Evolutionary conservation across 228 moss, liverwort and hornwort genomes (phyloP).

Genomic region (Sphagnum magellanicum): DNA sequence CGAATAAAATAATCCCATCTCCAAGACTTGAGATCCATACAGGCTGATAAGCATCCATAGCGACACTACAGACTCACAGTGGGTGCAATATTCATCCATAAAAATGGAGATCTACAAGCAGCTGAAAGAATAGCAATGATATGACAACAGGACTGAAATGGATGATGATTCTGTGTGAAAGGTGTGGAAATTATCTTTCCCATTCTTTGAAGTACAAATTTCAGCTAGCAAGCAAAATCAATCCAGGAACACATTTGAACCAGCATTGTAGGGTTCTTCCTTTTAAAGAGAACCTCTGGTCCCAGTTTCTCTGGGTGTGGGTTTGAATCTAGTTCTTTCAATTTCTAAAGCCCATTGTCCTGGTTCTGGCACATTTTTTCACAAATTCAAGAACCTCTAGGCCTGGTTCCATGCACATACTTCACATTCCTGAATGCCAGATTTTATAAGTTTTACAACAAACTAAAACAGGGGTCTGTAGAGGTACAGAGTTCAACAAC

Average conservation of each 20-base stretch:
- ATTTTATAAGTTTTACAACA: no score
- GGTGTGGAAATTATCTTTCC: background rate
- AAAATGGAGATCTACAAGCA: conserved; percentile 15
- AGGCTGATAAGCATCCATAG: conserved; percentile 40
- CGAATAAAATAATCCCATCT: conserved; percentile 40
- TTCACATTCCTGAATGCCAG: no score
- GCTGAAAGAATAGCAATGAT: conserved; percentile 2
- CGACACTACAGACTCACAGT: conserved; percentile 17
- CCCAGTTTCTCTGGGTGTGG: no score
- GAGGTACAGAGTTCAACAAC: no score
- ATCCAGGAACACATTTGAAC: background rate
- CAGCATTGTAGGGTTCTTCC: no score
- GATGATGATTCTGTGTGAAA: background rate
- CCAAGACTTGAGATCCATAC: conserved; percentile 42
- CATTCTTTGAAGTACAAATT: conserved; percentile 9
- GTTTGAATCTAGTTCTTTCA: no score
- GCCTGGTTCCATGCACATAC: no score
- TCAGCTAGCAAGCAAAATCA: conserved; percentile 9
- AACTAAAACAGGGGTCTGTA: no score
- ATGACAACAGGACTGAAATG: background rate
- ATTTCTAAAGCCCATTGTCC: no score
- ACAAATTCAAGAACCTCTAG: no score
- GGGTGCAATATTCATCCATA: background rate
- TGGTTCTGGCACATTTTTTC: no score
- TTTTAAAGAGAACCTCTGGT: no score